phyloP scores from a whole-genome alignment of 2,329 filamentous ascomycete genomes.

The Cladosporium sp. region DNA sequence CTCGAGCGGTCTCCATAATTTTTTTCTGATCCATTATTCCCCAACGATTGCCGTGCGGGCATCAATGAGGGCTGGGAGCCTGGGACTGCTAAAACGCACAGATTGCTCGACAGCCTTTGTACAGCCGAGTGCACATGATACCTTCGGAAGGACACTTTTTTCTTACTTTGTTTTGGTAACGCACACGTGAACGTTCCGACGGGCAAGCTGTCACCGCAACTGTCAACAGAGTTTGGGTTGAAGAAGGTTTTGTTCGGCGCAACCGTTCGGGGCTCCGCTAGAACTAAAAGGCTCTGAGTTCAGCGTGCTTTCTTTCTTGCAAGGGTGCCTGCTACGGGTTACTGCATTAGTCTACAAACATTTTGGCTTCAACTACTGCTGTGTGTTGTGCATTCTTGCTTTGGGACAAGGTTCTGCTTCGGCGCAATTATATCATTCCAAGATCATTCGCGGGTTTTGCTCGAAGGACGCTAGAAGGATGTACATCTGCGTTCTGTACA shows the following conservation, averaged over 20 bases:
- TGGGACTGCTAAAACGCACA: neutral
- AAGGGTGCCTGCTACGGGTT: neutral
- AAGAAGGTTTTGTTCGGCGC: neutral
- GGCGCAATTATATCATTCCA: neutral
- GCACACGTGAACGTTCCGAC: neutral
- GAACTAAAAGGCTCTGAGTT: neutral
- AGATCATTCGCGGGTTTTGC: neutral
- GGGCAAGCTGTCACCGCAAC: neutral
- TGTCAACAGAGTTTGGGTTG: neutral
- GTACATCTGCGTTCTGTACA: neutral
- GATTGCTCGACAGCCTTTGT: neutral
- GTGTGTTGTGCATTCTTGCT: neutral
- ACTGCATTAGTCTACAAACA: neutral
- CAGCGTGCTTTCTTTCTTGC: neutral
- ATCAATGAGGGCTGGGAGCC: neutral
- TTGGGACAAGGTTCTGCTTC: neutral
- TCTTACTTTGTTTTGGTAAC: neutral
- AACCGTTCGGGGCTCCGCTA: neutral
- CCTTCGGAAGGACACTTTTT: neutral
- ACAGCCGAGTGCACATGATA: neutral
- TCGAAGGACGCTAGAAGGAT: conserved; percentile 4
- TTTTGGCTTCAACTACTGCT: neutral
- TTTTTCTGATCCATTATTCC: neutral
- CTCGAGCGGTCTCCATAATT: neutral
- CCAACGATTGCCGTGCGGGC: neutral